Conservation (phyloP, 345 rosid genomes). For the Aquilaria malaccensis region DNA sequence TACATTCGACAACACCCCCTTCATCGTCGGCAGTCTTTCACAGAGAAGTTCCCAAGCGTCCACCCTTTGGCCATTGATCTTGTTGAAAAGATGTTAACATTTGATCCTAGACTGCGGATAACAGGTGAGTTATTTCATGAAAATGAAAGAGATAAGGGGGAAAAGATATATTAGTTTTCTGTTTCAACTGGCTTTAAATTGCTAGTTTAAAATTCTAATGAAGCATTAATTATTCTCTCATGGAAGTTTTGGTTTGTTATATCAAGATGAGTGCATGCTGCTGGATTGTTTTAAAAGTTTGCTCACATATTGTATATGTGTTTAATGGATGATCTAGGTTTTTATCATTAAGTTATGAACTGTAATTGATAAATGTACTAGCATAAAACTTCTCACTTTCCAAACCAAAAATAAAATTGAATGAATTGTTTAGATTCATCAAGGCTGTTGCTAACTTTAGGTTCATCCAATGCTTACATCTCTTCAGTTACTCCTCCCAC, state of each 20-base stretch:
- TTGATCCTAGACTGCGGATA: conserved; percentile 77
- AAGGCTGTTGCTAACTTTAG: too few species aligned
- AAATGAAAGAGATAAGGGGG: neutral
- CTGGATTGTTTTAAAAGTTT: neutral
- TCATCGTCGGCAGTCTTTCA: conserved; percentile 58
- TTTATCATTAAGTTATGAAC: too few species aligned
- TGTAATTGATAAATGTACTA: too few species aligned
- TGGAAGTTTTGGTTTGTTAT: neutral
- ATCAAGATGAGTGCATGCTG: neutral
- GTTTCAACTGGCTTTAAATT: neutral
- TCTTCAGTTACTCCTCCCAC: too few species aligned
- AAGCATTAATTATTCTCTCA: neutral
- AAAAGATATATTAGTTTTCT: neutral
- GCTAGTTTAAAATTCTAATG: neutral
- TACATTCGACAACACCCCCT: conserved; percentile 56
- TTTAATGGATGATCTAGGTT: too few species aligned
- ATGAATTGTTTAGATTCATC: too few species aligned
- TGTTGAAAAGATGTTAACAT: conserved; percentile 78
- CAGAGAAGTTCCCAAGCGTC: conserved; percentile 63
- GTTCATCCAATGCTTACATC: too few species aligned
- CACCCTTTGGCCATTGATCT: conserved; percentile 72
- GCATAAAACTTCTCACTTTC: too few species aligned
- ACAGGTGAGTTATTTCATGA: conserved; percentile 40
- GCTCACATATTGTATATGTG: too few species aligned
- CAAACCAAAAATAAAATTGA: too few species aligned